Base-by-base conservation (phyloP, 2,329 filamentous ascomycete genomes). In the Pseudopyrenochaeta lycopersici region DNA sequence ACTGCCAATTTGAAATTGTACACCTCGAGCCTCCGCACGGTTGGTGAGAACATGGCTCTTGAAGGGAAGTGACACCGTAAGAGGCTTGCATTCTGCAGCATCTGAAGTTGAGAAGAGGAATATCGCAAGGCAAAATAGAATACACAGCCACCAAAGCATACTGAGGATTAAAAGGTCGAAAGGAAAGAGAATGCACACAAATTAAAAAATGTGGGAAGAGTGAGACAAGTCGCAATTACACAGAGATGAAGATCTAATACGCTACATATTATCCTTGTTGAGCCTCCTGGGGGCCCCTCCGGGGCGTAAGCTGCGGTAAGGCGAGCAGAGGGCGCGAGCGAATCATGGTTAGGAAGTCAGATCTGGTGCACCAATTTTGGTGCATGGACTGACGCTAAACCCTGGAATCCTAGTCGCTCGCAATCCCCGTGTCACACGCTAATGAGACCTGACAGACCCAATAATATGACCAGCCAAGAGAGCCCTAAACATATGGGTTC, bases 1-100 rank as follows among this genome's bases (percentile, higher is more conserved):
- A 12, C 39, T 40, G 17, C 49, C 49, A 27, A 52, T 44, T 17
- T 48, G 44, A 21, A 45, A 48, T 14, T 30, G 17, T 9, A 52
- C 21, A 12, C 49, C 49, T 15, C 49, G 32, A 32, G 40, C 44
- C 32, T 44, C n/a, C 15, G 30, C 32, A 18, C 32, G 18, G 21
- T 40, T 47, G 11, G 39, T 31, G 7, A 52, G 38, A n/a, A 12
- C 20, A 32, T 39, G 17, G 7, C 44, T 52, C 18, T 48, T 52
- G 23, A 41, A 52, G 1, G 49, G 49, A 9, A 52, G 23, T 2
- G 44, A 42, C 4, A 52, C 7, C 12, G 49, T 38, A 14, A 27
- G 38, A 3, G 49, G 49, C 21, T 44, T 40, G 18, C 49, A 52
- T 18, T 35, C 31, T n/a, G 44, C 44, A 39, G 38, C 21, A 1